Evolutionary conservation across 139 green algal genomes (phyloP).

Genomic region (Chlamydomonas urium): DNA sequence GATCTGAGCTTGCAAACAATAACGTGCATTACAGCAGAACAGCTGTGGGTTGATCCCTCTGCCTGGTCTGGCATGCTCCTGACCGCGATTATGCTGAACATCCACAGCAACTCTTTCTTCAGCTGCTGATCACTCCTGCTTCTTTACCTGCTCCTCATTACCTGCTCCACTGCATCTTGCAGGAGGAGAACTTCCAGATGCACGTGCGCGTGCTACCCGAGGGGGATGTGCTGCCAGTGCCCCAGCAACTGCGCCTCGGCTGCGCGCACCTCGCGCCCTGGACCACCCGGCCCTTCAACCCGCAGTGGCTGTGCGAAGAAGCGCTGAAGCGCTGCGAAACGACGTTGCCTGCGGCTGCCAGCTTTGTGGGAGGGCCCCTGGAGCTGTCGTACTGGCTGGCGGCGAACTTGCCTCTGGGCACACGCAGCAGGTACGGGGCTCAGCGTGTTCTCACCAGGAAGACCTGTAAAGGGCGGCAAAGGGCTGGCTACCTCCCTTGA

Average conservation of each 20-base stretch:
- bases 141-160: no score
- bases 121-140: no score
- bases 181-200: not conserved
- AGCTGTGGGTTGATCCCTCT: no score
- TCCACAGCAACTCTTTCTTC: no score
- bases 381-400: constrained; percentile 10
- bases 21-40: no score
- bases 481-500: not conserved
- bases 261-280: not conserved
- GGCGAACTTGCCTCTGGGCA: constrained; percentile 11
- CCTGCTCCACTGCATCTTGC: no score
- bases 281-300: not conserved
- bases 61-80: not conserved
- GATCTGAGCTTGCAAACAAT: no score
- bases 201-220: constrained; percentile 1
- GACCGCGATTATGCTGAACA: no score
- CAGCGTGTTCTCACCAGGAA: no score
- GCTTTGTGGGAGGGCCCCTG: not conserved
- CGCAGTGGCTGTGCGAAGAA: not conserved
- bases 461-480: no score
- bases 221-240: not conserved
- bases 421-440: not conserved
- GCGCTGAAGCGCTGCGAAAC: not conserved
- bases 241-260: not conserved
- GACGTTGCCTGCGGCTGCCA: not conserved